Conservation (phyloP, 495 filamentous ascomycete species). For the Filosporella fistucella region DNA sequence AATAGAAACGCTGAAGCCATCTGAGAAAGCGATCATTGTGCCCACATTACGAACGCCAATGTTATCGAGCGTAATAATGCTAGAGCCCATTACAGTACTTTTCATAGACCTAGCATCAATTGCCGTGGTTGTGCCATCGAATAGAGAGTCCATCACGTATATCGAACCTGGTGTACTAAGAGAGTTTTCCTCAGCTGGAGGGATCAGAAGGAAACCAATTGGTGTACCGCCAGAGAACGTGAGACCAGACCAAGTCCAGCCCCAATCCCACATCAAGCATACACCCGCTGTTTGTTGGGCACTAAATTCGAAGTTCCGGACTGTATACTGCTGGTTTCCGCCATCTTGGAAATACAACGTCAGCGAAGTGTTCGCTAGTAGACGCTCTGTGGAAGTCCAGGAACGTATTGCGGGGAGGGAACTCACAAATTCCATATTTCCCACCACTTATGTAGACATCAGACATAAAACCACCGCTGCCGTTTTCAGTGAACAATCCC, state of each 20-base stretch:
- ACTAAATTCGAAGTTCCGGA: constrained; percentile 40
- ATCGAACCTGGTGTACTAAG: constrained; percentile 9
- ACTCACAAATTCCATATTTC: constrained; percentile 30
- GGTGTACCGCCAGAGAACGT: not conserved
- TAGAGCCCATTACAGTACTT: constrained; percentile 9
- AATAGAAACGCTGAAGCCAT: not conserved
- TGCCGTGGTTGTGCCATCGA: constrained; percentile 1
- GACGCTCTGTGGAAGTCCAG: not conserved
- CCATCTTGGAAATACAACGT: constrained; percentile 16
- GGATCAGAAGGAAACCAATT: constrained; percentile 6
- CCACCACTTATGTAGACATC: constrained; percentile 41
- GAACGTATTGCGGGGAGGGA: constrained; percentile 43
- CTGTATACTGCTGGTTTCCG: constrained; percentile 52
- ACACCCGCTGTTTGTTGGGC: constrained; percentile 42
- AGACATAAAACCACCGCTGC: constrained; percentile 70
- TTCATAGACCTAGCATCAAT: not conserved
- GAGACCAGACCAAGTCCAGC: constrained; percentile 41
- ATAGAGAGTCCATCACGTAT: constrained; percentile 11
- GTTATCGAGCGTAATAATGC: constrained; percentile 41
- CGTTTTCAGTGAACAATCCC: constrained; percentile 58
- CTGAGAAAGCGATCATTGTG: constrained; percentile 14
- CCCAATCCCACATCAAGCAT: constrained; percentile 55
- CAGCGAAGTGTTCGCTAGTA: not conserved
- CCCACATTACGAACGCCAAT: constrained; percentile 29
- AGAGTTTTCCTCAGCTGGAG: not conserved